Conservation (phyloP, 2,329 filamentous ascomycete species). For the Triangularia verruculosa region DNA sequence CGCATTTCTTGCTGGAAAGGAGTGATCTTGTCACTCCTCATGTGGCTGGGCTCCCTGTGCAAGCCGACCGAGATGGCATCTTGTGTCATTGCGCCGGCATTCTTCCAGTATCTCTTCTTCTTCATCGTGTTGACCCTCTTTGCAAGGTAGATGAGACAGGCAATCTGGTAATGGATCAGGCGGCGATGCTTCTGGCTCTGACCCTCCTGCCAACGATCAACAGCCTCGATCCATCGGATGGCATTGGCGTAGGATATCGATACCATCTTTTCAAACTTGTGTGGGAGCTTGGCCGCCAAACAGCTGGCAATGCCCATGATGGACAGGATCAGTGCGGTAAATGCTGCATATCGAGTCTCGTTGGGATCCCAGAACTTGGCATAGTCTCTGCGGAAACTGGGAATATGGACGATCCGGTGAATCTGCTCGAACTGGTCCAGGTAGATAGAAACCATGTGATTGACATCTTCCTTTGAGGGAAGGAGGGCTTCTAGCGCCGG, state of each 20-base stretch:
- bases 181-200: constrained; percentile 62
- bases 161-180: constrained; percentile 59
- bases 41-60: constrained; percentile 57
- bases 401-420: constrained; percentile 54
- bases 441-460: constrained; percentile 36
- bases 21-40: constrained; percentile 50
- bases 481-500: constrained; percentile 48
- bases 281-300: constrained; percentile 49
- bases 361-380: constrained; percentile 51
- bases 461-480: constrained; percentile 34
- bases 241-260: constrained; percentile 55
- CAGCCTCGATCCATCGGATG: constrained; percentile 55
- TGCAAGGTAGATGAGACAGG: constrained; percentile 57
- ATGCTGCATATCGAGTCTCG: constrained; percentile 47
- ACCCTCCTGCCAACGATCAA: constrained; percentile 51
- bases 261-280: constrained; percentile 57
- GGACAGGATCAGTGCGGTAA: constrained; percentile 56
- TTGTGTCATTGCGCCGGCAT: constrained; percentile 53
- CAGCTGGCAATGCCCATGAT: constrained; percentile 61
- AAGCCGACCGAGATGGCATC: constrained; percentile 58
- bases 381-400: constrained; percentile 55
- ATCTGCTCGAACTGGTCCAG: constrained; percentile 40
- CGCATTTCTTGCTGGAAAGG: constrained; percentile 62
- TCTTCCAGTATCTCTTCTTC: constrained; percentile 63
- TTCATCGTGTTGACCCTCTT: constrained; percentile 62